Conservation (phyloP, 805 yeast genomes). For the Saccharomycopsis javanensis region DNA sequence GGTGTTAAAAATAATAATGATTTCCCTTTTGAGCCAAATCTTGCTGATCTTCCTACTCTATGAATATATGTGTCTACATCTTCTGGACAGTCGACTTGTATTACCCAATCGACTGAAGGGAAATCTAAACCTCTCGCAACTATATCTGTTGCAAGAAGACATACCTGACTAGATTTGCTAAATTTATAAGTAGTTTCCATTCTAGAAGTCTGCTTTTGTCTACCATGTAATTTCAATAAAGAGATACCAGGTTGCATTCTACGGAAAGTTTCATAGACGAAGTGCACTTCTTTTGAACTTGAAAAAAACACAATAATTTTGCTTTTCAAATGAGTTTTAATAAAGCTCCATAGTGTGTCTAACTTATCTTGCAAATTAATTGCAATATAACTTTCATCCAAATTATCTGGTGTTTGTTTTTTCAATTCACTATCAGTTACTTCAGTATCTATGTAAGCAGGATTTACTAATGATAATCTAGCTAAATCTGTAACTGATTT, state of each 20-base stretch:
- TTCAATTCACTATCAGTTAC: conserved; percentile 23
- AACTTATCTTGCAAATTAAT: conserved; percentile 72
- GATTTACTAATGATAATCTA: conserved; percentile 58
- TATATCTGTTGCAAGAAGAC: conserved; percentile 82
- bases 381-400: conserved; percentile 75
- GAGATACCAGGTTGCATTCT: conserved; percentile 90
- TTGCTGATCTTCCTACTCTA: conserved; percentile 82
- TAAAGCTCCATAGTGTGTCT: conserved; percentile 76
- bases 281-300: conserved; percentile 86
- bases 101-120: conserved; percentile 92
- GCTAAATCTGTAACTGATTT: conserved; percentile 78
- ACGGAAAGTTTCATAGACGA: conserved; percentile 76
- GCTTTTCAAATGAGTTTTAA: conserved; percentile 69
- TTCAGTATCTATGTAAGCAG: conserved; percentile 47
- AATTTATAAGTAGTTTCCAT: conserved; percentile 74
- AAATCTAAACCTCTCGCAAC: conserved; percentile 90
- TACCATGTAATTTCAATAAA: conserved; percentile 73
- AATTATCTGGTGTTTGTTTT: conserved; percentile 62
- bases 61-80: conserved; percentile 84
- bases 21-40: conserved; percentile 78
- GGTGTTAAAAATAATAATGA: conserved; percentile 79
- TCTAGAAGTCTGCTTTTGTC: conserved; percentile 84
- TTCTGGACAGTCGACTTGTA: conserved; percentile 87
- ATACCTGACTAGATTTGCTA: conserved; percentile 66
- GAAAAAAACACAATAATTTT: conserved; percentile 79